phyloP scores from a whole-genome alignment of 2,329 filamentous ascomycete species.

The Colletotrichum tropicale region DNA sequence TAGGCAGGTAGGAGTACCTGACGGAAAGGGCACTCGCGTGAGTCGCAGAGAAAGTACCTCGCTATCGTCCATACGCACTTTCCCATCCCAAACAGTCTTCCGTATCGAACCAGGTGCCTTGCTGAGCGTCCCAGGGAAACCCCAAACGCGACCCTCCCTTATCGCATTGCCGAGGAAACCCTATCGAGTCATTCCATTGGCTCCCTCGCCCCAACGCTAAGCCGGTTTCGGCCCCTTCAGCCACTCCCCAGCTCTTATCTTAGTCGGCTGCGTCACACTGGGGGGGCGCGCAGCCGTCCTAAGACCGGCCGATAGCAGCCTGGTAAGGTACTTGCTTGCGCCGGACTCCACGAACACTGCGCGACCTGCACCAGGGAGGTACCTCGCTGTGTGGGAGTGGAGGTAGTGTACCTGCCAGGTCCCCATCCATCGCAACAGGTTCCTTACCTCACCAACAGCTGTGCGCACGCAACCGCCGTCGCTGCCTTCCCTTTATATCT shows the following conservation, averaged over 20 bases:
- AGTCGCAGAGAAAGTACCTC: neutral
- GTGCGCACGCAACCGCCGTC: constrained; percentile 24
- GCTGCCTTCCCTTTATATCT: constrained; percentile 28
- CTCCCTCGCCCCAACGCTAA: constrained; percentile 25
- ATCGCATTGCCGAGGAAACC: constrained; percentile 32
- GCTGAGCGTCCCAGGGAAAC: constrained; percentile 6
- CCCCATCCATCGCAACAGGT: neutral
- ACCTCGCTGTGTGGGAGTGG: neutral
- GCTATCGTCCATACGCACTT: constrained; percentile 9
- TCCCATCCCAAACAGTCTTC: constrained; percentile 5
- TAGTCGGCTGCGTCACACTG: constrained; percentile 23
- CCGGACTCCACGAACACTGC: neutral
- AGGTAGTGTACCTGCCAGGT: neutral
- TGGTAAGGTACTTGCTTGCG: neutral
- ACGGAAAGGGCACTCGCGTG: neutral
- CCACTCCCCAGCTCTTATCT: constrained; percentile 23
- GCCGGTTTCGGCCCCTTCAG: constrained; percentile 25
- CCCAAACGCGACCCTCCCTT: constrained; percentile 22
- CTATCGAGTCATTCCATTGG: constrained; percentile 28
- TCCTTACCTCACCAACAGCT: constrained; percentile 18
- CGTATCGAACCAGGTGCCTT: constrained; percentile 9
- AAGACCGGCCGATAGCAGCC: neutral
- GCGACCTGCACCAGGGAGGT: neutral
- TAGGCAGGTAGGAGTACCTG: neutral
- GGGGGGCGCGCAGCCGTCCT: constrained; percentile 12